Evolutionary conservation across 352 stramenopile species (phyloP), one percentile per base, ranked within the genome.

Genomic region (Phytophthora ramorum): DNA sequence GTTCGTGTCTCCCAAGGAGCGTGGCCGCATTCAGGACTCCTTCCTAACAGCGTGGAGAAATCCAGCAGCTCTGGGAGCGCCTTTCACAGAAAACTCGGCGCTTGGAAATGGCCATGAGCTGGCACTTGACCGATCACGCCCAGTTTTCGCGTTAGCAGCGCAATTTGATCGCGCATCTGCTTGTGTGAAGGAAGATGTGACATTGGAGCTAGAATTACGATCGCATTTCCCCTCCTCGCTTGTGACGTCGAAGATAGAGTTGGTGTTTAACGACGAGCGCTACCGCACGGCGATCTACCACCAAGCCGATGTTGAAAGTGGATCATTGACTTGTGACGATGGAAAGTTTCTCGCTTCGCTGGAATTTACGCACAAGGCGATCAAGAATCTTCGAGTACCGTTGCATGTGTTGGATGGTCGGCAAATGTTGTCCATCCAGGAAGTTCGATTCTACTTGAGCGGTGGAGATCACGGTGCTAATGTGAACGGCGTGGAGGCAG

Each of bases 201-300:
- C 54, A 1, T 60, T 94, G 22, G 66, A 76, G 20, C 17, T 94
- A 20, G 58, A 68, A 28, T 43, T 94, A 20, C 63, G 78, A 20
- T 91, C 81, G 10, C 69, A 83, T 50, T 91, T 94, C 46, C 80
- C 83, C 30, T 76, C 68, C 12, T 37, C 61, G 2, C 73, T 92
- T 37, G 83, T 77, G 35, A 77, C 92, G 48, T 43, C 74, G 4
- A 89, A 87, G 66, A 61, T 94, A 12, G 79, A 94, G 49, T 58
- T 94, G 54, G 54, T 87, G 9, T 94, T 94, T 64, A 91, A 73
- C 47, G 85, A 94, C 41, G 82, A 90, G 26, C 78, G 85, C 2
- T 94, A 94, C 71, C 88, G 87, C 49, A 78, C 80, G 2, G 63
- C 78, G 2, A 71, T 94, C 19, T 73, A 83, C 40, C 82, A 94